A percentile compares a stretch with the other conserved stretches of the same genome.
phyloP scores from a whole-genome alignment of 768 basidiomycete species.

The Scleroderma bovista region DNA sequence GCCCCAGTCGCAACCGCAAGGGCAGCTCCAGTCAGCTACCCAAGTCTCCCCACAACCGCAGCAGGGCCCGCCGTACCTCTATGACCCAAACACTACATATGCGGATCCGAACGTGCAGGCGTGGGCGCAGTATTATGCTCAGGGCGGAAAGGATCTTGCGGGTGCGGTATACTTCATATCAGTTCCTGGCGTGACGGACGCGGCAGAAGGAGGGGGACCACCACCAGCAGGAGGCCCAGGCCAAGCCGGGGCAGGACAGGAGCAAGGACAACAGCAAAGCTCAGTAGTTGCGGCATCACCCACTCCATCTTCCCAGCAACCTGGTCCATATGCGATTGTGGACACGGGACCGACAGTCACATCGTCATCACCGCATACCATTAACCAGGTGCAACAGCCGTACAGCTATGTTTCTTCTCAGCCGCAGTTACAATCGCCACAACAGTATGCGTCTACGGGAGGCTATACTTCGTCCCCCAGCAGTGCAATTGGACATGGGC shows the following conservation, averaged over 20 bases:
- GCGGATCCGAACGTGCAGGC: slow-evolving; percentile 78
- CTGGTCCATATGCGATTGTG: neutral
- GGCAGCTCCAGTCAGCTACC: slow-evolving; percentile 22
- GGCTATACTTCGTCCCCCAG: slow-evolving; percentile 8
- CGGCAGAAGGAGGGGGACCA: slow-evolving; percentile 11
- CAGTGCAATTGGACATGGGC: slow-evolving; percentile 17
- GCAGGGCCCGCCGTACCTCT: slow-evolving; percentile 46
- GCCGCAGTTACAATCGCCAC: slow-evolving; percentile 13
- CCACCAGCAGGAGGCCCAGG: neutral
- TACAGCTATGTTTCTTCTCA: slow-evolving; percentile 17
- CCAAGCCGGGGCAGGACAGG: neutral
- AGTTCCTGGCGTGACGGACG: slow-evolving; percentile 67
- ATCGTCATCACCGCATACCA: neutral
- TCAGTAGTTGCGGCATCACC: neutral
- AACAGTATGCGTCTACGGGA: neutral
- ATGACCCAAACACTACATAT: slow-evolving; percentile 63
- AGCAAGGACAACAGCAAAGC: slow-evolving; percentile 1
- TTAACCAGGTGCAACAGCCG: neutral
- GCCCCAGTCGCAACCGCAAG: slow-evolving; percentile 22
- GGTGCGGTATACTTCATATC: slow-evolving; percentile 79
- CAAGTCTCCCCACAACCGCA: slow-evolving; percentile 15
- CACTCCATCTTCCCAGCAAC: neutral
- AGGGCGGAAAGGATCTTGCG: slow-evolving; percentile 67
- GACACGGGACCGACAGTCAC: neutral
- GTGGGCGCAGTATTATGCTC: slow-evolving; percentile 82